Percentiles rank a stretch among this genome's conserved stretches.
phyloP scores from a whole-genome alignment of 2,329 filamentous ascomycete genomes.

The Thielaviopsis musarum region DNA sequence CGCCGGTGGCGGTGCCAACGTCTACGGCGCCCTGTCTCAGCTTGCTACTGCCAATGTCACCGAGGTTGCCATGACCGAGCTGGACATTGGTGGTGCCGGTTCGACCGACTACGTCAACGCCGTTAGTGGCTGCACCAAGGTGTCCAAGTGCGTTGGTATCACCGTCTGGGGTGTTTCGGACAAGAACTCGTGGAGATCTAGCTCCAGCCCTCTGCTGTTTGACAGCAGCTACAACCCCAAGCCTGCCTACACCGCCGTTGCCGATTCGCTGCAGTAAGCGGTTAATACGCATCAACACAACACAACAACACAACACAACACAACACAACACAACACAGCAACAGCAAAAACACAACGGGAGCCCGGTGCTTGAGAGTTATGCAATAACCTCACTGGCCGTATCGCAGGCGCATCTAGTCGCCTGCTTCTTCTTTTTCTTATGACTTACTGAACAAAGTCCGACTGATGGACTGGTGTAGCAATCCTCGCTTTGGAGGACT shows the following conservation, averaged over 20 bases:
- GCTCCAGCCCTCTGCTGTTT: slow-evolving; percentile 34
- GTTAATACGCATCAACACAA: too few species aligned
- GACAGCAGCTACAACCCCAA: slow-evolving; percentile 26
- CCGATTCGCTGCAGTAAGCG: not conserved
- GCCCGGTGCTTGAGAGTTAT: too few species aligned
- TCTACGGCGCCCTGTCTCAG: slow-evolving; percentile 33
- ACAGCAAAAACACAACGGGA: too few species aligned
- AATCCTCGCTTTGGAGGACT: too few species aligned
- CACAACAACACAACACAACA: not conserved
- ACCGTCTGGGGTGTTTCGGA: slow-evolving; percentile 44
- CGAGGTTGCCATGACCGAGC: slow-evolving; percentile 49
- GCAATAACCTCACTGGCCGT: too few species aligned
- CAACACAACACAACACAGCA: too few species aligned
- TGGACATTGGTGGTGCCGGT: slow-evolving; percentile 45
- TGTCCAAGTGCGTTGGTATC: slow-evolving; percentile 45
- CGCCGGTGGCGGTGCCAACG: slow-evolving; percentile 26
- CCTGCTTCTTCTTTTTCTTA: too few species aligned
- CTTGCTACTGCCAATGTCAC: slow-evolving; percentile 28
- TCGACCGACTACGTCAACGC: slow-evolving; percentile 41
- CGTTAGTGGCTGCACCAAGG: slow-evolving; percentile 38
- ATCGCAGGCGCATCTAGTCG: too few species aligned
- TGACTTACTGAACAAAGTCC: too few species aligned
- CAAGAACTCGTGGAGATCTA: slow-evolving; percentile 33
- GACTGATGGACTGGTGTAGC: too few species aligned
- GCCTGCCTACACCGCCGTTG: not conserved